Base-by-base conservation (phyloP, 1,284 basidiomycete species). In the Sporisorium graminicola region DNA sequence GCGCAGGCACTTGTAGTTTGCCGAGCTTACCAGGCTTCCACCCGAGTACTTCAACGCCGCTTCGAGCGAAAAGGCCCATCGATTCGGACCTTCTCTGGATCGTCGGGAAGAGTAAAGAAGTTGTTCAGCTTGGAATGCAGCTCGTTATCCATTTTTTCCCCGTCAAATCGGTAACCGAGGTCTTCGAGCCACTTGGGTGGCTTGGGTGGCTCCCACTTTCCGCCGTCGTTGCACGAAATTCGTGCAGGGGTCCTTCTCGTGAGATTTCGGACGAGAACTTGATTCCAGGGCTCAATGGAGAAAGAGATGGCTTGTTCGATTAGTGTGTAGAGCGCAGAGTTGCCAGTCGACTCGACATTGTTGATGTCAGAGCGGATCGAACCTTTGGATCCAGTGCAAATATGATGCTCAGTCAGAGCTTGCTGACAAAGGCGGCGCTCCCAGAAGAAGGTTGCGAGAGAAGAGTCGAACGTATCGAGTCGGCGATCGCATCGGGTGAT, bases 311-410 rank as follows among this genome's bases (percentile, higher is more conserved):
- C 42, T 20, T 43, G 42, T 9, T 43, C 42, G 42, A 43, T 43
- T 8, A 43, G 42, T 43, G 3, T 5, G n/a, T 43, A 43, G 4
- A 43, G 42, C 10, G 2, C 14, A 9, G 16, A 8, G n/a, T 43
- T 43, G 14, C 8, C n/a, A 5, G 4, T 43, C 2, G 42, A n/a
- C 42, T 43, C 42, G 1, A 43, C 16, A 9, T 43, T 43, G 42
- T 43, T 43, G 42, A 43, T 43, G 42, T 43, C 16, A n/a, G 42
- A 43, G 42, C 42, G 42, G n/a, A 43, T 43, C 42, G n/a, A 14
- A 8, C 16, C 42, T 2, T 43, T 5, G 42, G 42, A 18, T 18
- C 42, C 42, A 43, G 7, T n/a, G n/a, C n/a, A n/a, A n/a, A n/a
- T n/a, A n/a, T n/a, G n/a, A n/a, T n/a, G n/a, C n/a, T n/a, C n/a